phyloP scores from a whole-genome alignment of 371 early-diverging fungal species.

The Apophysomyces sp. region DNA sequence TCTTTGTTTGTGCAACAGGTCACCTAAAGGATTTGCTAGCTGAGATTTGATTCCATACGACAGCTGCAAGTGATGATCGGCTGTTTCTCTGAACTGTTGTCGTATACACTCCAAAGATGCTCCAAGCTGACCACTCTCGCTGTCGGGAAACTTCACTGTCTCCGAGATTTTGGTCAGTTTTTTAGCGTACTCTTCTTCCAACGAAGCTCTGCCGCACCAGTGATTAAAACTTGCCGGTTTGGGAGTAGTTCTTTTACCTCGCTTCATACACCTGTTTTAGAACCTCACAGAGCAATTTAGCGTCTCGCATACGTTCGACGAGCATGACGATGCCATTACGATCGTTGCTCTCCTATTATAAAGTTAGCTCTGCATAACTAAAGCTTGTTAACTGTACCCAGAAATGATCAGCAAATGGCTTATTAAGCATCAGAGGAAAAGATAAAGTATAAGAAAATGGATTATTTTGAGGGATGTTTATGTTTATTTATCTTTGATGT shows the following conservation, averaged over 20 bases:
- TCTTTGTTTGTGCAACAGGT: constrained; percentile 2
- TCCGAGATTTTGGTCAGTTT: neutral
- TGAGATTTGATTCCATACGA: neutral
- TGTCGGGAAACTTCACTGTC: neutral
- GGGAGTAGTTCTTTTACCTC: neutral
- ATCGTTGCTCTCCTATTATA: neutral
- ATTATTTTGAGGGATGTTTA: neutral
- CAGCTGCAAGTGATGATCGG: neutral
- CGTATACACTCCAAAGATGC: neutral
- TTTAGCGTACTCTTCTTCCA: constrained; percentile 4
- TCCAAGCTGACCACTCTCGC: constrained; percentile 1
- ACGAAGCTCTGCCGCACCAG: neutral
- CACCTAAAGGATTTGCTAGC: neutral
- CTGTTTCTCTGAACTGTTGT: neutral
- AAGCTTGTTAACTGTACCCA: neutral
- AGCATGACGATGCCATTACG: constrained; percentile 3
- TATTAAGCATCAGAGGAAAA: neutral
- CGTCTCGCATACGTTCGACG: constrained; percentile 3
- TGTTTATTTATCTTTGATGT: neutral
- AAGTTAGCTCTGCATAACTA: neutral
- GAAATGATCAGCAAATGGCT: neutral
- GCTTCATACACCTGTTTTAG: constrained; percentile 2
- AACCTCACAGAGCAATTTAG: neutral
- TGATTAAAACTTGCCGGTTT: neutral
- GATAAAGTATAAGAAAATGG: neutral